Evolutionary conservation across 208 protist genomes (phyloP), one percentile per base, ranked within the genome.

Genomic region (Herpetomonas samuelpessoai): DNA sequence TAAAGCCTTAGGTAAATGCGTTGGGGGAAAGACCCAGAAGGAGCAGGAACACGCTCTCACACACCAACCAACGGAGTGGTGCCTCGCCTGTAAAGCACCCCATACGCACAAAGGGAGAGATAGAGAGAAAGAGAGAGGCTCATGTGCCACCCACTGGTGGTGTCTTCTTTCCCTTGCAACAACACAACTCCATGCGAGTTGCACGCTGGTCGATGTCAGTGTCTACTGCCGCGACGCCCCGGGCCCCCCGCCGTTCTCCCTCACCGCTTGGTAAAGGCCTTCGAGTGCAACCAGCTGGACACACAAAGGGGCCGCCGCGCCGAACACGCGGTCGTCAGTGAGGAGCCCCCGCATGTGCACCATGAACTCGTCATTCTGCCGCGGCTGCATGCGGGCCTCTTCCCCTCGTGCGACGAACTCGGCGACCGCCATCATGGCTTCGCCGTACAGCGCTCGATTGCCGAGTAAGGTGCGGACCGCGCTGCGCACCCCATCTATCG

Each of bases 241-340:
- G 14, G 35, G 35, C 35, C 6, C 35, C 9, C 9, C 14, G 35
- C 35, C 35, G 14, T 14, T 41, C 35, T 61, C 31, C 24, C 38
- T 9, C 16, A 60, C 10, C 38, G 9, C 64, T 35, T 78, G 35
- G 1, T 69, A 46, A 0, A 90, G 53, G 1, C 79, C 65, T 57
- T 88, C 74, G 31, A 94, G 53, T 28, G 83, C 73, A 12, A 80
- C 79, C 38, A 94, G 65, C 58, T 94, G 87, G 10, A 71, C 71
- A 62, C 83, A 94, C 25, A 94, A 66, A 19, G 87, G 80, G 0
- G 64, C 76, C 0, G 71, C 83, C 2, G 76, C 64, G 29, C 62
- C 67, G 53, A 83, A 87, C 12, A 80, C 29, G 19, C 69, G 44
- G n/a, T 91, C 77, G 41, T 90, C 71, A 1, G 44, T 12, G 16